Conservation (phyloP, 768 basidiomycete genomes). For the Tulasnella calospora region DNA sequence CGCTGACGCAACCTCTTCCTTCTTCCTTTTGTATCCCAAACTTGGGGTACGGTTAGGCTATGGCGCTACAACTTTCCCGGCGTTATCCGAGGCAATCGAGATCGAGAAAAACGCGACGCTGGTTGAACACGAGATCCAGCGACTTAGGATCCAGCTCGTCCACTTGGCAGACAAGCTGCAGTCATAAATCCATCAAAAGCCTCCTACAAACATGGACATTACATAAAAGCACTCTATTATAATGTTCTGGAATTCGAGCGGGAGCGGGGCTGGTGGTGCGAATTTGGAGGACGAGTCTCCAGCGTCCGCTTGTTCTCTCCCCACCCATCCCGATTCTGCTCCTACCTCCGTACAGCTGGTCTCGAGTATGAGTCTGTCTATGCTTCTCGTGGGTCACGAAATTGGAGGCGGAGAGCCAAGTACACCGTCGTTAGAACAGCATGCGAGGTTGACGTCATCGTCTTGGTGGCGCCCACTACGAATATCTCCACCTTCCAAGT, state of each 20-base stretch:
- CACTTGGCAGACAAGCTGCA: constrained; percentile 43
- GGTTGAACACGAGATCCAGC: constrained; percentile 55
- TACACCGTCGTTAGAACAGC: not conserved
- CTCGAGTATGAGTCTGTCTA: no score
- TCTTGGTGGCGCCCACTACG: not conserved
- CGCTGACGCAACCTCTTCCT: not conserved
- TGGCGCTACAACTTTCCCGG: constrained; percentile 81
- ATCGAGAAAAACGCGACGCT: constrained; percentile 60
- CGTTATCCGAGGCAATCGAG: constrained; percentile 68
- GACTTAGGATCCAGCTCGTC: constrained; percentile 53
- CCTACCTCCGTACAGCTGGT: no score
- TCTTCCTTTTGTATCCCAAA: not conserved
- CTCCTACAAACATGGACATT: not conserved
- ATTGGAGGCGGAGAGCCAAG: not conserved
- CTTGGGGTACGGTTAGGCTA: not conserved
- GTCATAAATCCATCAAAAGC: not conserved
- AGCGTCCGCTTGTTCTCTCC: no score
- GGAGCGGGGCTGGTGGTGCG: not conserved
- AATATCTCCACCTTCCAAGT: not conserved
- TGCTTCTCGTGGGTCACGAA: not conserved
- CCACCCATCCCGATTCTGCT: no score
- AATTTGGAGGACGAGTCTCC: not conserved
- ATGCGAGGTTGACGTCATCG: not conserved
- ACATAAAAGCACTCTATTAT: not conserved
- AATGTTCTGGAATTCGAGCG: not conserved